phyloP scores from a whole-genome alignment of 176 grass and related monocot genomes.

The Ananas comosus region DNA sequence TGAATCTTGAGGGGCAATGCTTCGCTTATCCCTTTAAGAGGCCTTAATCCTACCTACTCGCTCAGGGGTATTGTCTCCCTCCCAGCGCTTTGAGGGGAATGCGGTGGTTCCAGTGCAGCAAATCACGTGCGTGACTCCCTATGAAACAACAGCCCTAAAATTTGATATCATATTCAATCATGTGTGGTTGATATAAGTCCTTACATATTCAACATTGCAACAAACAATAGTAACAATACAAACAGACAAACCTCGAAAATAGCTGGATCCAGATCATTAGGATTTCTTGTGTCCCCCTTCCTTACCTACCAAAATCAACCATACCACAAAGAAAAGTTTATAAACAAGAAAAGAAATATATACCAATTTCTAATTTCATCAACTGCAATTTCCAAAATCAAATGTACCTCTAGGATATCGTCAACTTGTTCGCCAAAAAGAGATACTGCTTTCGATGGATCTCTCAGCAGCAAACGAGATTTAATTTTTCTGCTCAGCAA shows the following conservation, averaged over 20 bases:
- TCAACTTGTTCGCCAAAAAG: constrained; percentile 84
- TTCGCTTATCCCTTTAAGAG: neutral
- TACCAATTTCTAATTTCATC: neutral
- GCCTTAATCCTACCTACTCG: constrained; percentile 49
- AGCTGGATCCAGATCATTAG: constrained; percentile 47
- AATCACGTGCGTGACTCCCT: constrained; percentile 95
- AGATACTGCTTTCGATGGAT: constrained; percentile 55
- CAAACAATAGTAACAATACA: constrained; percentile 1
- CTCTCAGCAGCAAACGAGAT: constrained; percentile 65
- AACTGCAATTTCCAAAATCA: neutral
- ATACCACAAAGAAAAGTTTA: neutral
- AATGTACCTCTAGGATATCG: constrained; percentile 34
- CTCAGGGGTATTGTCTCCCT: constrained; percentile 94
- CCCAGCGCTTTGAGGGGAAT: constrained; percentile 97
- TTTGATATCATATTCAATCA: constrained; percentile 48
- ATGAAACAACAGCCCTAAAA: constrained; percentile 76
- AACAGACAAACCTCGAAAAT: constrained; percentile 67
- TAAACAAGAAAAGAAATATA: neutral
- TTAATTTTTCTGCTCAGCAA: constrained; percentile 76
- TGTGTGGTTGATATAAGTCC: constrained; percentile 12
- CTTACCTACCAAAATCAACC: constrained; percentile 36
- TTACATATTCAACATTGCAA: constrained; percentile 4
- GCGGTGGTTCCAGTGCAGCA: constrained; percentile 94
- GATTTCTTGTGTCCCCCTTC: constrained; percentile 68
- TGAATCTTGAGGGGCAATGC: neutral